phyloP scores from a whole-genome alignment of 2,329 filamentous ascomycete genomes.

The Capronia epimyces region DNA sequence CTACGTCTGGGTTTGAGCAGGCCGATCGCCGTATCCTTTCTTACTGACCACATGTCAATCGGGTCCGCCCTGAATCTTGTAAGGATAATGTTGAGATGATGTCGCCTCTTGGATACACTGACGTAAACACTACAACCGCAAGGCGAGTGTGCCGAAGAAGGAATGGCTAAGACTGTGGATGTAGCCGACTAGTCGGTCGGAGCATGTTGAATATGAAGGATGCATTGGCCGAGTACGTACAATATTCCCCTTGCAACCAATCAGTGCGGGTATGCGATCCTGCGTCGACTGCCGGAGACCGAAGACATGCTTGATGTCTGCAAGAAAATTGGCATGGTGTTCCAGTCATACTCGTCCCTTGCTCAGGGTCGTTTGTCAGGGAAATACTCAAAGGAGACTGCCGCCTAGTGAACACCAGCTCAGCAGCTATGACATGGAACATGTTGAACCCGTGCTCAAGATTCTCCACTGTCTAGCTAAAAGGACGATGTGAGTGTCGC shows the following conservation, averaged over 20 bases:
- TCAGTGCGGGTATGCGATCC: constrained; percentile 43
- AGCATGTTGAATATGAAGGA: constrained; percentile 41
- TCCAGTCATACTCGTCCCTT: constrained; percentile 42
- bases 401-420: constrained; percentile 38
- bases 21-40: no score
- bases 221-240: constrained; percentile 36
- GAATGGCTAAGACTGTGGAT: constrained; percentile 40
- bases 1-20: no score
- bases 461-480: constrained; percentile 37
- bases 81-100: no score
- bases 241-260: constrained; percentile 41
- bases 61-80: no score
- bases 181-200: constrained; percentile 43
- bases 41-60: no score
- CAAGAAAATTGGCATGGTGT: constrained; percentile 39
- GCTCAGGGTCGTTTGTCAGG: constrained; percentile 39
- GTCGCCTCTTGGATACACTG: no score
- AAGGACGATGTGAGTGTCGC: constrained; percentile 34
- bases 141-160: constrained; percentile 42
- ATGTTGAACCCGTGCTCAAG: constrained; percentile 38
- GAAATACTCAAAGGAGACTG: constrained; percentile 38
- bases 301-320: constrained; percentile 40
- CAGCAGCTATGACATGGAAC: constrained; percentile 42
- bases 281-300: constrained; percentile 40
- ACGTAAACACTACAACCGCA: no score